phyloP scores from a whole-genome alignment of 768 basidiomycete species.

The Cubamyces lactineus region DNA sequence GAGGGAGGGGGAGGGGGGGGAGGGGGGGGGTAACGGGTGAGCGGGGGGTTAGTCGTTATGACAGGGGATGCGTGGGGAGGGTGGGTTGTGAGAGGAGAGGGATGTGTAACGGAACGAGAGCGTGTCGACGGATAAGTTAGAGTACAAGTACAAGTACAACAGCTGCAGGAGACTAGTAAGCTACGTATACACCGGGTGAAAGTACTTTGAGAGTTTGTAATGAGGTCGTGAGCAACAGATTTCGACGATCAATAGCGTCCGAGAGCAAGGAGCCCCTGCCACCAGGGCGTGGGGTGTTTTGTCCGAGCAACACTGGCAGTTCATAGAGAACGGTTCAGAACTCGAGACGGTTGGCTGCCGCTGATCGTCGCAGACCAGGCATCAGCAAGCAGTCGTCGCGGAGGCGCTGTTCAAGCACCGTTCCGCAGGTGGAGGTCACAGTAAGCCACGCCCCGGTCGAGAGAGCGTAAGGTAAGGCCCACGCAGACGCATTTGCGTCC shows the following conservation, averaged over 20 bases:
- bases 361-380: not conserved
- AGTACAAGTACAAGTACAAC: not conserved
- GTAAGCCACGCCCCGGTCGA: conserved; percentile 7
- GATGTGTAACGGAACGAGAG: not conserved
- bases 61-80: not conserved
- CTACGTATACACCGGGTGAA: too few species aligned
- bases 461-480: conserved; percentile 3
- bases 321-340: not conserved
- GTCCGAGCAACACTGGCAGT: not conserved
- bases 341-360: not conserved
- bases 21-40: not conserved
- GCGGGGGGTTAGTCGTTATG: not conserved
- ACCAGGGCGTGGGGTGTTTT: not conserved
- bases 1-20: not conserved
- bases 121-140: conserved; percentile 1
- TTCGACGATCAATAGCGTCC: too few species aligned
- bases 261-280: not conserved
- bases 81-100: not conserved
- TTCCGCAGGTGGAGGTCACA: conserved; percentile 15
- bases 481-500: not conserved
- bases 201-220: too few species aligned
- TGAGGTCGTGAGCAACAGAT: too few species aligned
- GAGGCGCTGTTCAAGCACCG: not conserved
- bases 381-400: not conserved
- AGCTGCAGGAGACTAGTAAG: too few species aligned